Evolutionary conservation across 2,329 filamentous ascomycete species (phyloP).

Genomic region (Calonectria fujianensis): DNA sequence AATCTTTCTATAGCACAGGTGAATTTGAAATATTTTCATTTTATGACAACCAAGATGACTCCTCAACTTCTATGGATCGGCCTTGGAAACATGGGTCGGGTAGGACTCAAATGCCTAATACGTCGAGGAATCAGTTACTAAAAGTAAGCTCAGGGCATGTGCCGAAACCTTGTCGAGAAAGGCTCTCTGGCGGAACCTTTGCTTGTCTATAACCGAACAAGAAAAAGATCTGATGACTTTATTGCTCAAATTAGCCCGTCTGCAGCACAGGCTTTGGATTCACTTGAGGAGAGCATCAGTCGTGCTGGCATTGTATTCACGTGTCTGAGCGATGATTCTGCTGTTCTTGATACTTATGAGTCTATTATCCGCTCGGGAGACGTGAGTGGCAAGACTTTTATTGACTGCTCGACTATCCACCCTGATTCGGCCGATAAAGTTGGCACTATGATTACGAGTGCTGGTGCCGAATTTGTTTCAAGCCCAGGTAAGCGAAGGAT

Average conservation of each 20-base stretch:
- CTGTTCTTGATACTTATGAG: slow-evolving; percentile 7
- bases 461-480: slow-evolving; percentile 14
- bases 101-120: background rate
- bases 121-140: background rate
- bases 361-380: background rate
- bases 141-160: background rate
- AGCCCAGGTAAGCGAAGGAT: background rate
- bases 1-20: background rate
- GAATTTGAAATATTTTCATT: background rate
- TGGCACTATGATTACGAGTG: background rate
- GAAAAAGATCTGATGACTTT: slow-evolving; percentile 3
- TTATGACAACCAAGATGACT: background rate
- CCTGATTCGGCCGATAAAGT: background rate
- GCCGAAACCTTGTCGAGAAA: slow-evolving; percentile 9
- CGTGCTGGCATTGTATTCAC: background rate
- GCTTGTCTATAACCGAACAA: slow-evolving; percentile 12
- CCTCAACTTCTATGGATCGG: slow-evolving; percentile 14
- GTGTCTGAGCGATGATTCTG: slow-evolving; percentile 10
- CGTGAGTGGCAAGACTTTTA: background rate
- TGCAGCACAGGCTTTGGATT: background rate
- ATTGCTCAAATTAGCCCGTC: background rate
- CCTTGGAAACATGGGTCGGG: slow-evolving; percentile 22
- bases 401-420: slow-evolving; percentile 18
- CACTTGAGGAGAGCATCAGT: background rate
- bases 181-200: background rate